Evolutionary conservation across 306 rosid species (phyloP), one percentile per base, ranked within the genome.

Genomic region (Begonia peltatifolia): DNA sequence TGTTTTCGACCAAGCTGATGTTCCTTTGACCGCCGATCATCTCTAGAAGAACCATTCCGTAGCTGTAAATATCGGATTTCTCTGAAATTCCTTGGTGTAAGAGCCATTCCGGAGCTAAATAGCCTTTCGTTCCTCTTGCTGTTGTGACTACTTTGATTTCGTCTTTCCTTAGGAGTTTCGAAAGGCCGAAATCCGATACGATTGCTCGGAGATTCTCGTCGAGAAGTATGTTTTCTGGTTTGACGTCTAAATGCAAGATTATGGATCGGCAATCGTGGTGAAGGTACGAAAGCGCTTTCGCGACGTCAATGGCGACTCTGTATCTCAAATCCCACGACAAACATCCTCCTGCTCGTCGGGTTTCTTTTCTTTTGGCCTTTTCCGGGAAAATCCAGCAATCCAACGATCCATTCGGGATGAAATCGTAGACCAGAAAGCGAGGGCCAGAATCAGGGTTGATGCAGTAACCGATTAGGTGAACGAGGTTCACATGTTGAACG

Each of bases 81-180:
- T 90, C 95, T 0, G 97, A 82, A 41, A 90, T 65, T 14, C 97
- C 97, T 7, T 72, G 74, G 42, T 90, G 82, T 11, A 90, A 66
- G 1, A 90, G 56, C 97, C 97, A 90, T 22, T 90, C 97, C 7
- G 97, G 97, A 6, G 97, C 97, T 9, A 90, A 64, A 61, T 90
- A 90, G 2, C 97, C 95, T 67, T 74, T 78, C 3, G 97, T 90
- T 8, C 97, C 97, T 17, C 95, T 67, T 10, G 83, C 63, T 9
- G 84, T 80, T 6, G 87, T 85, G 57, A 90, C 53, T 6, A 90
- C 63, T 47, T 64, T 62, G 30, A 94, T 90, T 57, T 70, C 82
- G 10, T 85, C 94, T 50, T 71, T 80, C 1, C 94, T 76, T 54
- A 90, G 58, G 7, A 90, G 82, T 63, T 77, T 90, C 2, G 97